These are phyloP conservation scores for Ambrosia hybrid DNA, from an alignment of 140 eudicot genomes.

Conservation along the genomic window DNA sequence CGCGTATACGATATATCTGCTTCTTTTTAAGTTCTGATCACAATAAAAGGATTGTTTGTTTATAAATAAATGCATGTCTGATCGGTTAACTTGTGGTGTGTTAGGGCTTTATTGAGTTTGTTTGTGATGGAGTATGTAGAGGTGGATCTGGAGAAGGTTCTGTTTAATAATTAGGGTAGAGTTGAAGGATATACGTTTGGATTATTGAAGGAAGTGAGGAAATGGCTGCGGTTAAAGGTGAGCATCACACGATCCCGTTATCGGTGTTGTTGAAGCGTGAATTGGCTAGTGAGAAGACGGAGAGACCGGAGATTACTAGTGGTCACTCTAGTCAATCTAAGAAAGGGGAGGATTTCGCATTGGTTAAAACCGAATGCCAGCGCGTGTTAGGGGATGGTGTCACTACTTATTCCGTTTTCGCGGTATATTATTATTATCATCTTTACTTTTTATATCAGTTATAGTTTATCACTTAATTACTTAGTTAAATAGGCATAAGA, in stretches of 20 bases:
- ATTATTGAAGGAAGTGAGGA: slow-evolving; percentile 21
- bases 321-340: slow-evolving; percentile 74
- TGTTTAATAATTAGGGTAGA: not conserved
- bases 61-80: not conserved
- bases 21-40: not conserved
- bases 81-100: not conserved
- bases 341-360: slow-evolving; percentile 81
- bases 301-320: slow-evolving; percentile 58
- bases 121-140: slow-evolving; percentile 17
- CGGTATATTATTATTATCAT: slow-evolving; percentile 40
- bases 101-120: slow-evolving; percentile 6
- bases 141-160: slow-evolving; percentile 23
- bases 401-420: slow-evolving; percentile 85
- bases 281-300: slow-evolving; percentile 78
- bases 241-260: slow-evolving; percentile 83
- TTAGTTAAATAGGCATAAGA: no score
- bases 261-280: slow-evolving; percentile 80
- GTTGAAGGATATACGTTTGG: slow-evolving; percentile 10
- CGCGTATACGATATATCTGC: not conserved
- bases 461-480: not conserved
- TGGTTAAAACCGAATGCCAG: slow-evolving; percentile 76
- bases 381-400: slow-evolving; percentile 83
- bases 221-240: slow-evolving; percentile 46
- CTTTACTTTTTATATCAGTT: no score
- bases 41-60: not conserved